A percentile compares a stretch with the other conserved stretches of the same genome.
phyloP scores from a whole-genome alignment of 352 stramenopile genomes.

The Lagenidium giganteum region DNA sequence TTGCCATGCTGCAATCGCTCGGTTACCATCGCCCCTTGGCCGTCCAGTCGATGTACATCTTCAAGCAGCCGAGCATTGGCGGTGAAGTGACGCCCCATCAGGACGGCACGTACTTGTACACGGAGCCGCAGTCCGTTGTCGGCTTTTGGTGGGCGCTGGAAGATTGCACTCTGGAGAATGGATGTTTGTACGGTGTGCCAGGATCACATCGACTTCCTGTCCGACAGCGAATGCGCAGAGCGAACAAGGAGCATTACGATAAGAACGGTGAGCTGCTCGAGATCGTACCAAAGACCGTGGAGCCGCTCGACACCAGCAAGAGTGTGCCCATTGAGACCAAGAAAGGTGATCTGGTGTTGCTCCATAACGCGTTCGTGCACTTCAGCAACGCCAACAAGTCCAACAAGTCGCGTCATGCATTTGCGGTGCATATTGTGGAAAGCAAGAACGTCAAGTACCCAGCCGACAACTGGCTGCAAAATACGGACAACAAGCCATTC shows the following conservation, averaged over 20 bases:
- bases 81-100: slow-evolving; percentile 91
- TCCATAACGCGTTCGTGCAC: slow-evolving; percentile 91
- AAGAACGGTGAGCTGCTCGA: slow-evolving; percentile 45
- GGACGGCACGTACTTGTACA: slow-evolving; percentile 93
- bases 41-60: slow-evolving; percentile 95
- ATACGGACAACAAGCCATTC: slow-evolving; percentile 43
- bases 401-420: slow-evolving; percentile 83
- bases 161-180: slow-evolving; percentile 91
- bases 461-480: slow-evolving; percentile 91
- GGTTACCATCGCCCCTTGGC: slow-evolving; percentile 82
- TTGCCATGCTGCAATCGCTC: slow-evolving; percentile 68
- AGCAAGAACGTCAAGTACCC: slow-evolving; percentile 76
- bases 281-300: slow-evolving; percentile 30
- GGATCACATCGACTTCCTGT: slow-evolving; percentile 85
- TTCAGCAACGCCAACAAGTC: slow-evolving; percentile 90
- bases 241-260: slow-evolving; percentile 29
- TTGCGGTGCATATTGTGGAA: slow-evolving; percentile 93
- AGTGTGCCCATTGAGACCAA: slow-evolving; percentile 69
- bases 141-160: slow-evolving; percentile 95
- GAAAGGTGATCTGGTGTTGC: slow-evolving; percentile 88
- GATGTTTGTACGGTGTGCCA: slow-evolving; percentile 89
- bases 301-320: slow-evolving; percentile 34
- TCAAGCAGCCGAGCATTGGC: slow-evolving; percentile 90
- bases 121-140: slow-evolving; percentile 89
- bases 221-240: slow-evolving; percentile 67